Conservation (phyloP, 129 eudicot genomes). For the Escallonia herrerae region DNA sequence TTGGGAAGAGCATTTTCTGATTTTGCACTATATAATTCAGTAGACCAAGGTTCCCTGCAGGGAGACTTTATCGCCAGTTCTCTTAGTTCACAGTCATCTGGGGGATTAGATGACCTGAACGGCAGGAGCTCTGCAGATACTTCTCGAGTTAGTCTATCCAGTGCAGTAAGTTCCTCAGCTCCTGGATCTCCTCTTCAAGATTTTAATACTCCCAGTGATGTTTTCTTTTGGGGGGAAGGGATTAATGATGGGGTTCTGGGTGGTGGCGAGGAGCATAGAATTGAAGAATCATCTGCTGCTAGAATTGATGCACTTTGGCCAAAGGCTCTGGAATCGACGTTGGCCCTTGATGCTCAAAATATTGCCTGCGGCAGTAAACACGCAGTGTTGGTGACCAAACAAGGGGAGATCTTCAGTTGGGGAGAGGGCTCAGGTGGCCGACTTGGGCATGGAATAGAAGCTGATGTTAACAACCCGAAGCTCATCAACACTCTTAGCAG, state of each 20-base stretch:
- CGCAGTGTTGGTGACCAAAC: constrained; percentile 50
- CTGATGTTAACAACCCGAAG: constrained; percentile 44
- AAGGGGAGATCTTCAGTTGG: constrained; percentile 67
- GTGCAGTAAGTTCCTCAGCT: constrained; percentile 47
- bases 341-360: constrained; percentile 40
- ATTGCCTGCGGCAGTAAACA: constrained; percentile 61
- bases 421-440: constrained; percentile 70
- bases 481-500: constrained; percentile 34
- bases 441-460: constrained; percentile 68
- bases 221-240: constrained; percentile 73
- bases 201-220: constrained; percentile 35
- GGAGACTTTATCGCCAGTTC: constrained; percentile 23
- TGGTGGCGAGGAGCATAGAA: constrained; percentile 28
- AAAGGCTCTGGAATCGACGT: constrained; percentile 44
- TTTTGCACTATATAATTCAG: constrained; percentile 19
- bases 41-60: constrained; percentile 17
- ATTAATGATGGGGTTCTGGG: constrained; percentile 47
- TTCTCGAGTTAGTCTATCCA: constrained; percentile 37
- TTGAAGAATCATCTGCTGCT: constrained; percentile 15
- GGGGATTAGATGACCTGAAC: constrained; percentile 19
- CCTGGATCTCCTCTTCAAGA: constrained; percentile 41
- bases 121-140: constrained; percentile 27
- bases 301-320: constrained; percentile 39
- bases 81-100: constrained; percentile 24
- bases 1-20: constrained; percentile 55